Evolutionary conservation across 495 filamentous ascomycete genomes (phyloP).

Genomic region (Penicillium bovifimosum): DNA sequence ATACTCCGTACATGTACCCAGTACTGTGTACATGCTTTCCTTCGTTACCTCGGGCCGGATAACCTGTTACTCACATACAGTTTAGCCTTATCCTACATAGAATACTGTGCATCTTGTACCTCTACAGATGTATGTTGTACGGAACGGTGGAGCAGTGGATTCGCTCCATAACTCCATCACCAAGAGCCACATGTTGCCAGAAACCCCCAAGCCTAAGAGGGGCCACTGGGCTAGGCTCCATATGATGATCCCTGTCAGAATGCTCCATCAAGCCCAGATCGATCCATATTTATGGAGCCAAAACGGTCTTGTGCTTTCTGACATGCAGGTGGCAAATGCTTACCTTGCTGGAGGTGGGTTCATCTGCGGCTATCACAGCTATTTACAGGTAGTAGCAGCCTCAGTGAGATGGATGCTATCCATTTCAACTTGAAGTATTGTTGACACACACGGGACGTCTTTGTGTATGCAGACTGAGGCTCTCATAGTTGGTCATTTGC

Average conservation of each 20-base stretch:
- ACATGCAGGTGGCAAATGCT: slow-evolving; percentile 3
- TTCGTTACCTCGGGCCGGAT: neutral
- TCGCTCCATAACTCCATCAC: slow-evolving; percentile 17
- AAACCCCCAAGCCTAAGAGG: slow-evolving; percentile 11
- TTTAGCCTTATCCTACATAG: too few relatives aligned
- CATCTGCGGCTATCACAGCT: neutral
- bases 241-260: neutral
- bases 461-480: too few relatives aligned
- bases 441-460: too few relatives aligned
- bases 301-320: neutral
- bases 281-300: slow-evolving; percentile 7
- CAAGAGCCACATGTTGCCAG: slow-evolving; percentile 13
- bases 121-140: neutral
- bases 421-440: too few relatives aligned
- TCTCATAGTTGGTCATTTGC: too few relatives aligned
- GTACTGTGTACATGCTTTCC: too few relatives aligned
- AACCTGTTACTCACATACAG: neutral
- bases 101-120: neutral
- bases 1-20: neutral
- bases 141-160: slow-evolving; percentile 19
- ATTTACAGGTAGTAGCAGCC: neutral
- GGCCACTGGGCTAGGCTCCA: slow-evolving; percentile 16
- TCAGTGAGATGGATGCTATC: too few relatives aligned
- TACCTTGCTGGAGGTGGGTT: neutral
- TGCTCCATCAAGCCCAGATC: slow-evolving; percentile 3